phyloP scores from a whole-genome alignment of 768 basidiomycete species.

The Tulasnella sp. region DNA sequence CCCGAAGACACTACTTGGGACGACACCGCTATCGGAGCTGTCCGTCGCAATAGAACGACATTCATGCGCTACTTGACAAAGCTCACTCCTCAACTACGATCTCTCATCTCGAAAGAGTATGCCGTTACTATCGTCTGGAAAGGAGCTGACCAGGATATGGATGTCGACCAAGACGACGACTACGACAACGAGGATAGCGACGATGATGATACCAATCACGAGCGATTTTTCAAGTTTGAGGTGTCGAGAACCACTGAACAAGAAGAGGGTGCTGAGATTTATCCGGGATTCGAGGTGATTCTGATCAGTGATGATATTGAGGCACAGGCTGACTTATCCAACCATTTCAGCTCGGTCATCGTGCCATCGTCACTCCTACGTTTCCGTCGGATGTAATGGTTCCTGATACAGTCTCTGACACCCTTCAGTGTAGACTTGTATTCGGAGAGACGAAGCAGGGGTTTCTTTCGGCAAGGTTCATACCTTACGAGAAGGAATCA shows the following conservation, averaged over 20 bases:
- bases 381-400: no score
- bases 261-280: slow-evolving; percentile 25
- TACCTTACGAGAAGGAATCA: background rate
- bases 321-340: no score
- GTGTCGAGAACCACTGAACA: slow-evolving; percentile 5
- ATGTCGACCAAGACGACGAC: background rate
- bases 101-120: slow-evolving; percentile 40
- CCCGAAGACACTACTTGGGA: slow-evolving; percentile 39
- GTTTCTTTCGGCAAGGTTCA: slow-evolving; percentile 28
- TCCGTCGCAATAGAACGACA: slow-evolving; percentile 41
- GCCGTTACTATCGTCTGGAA: slow-evolving; percentile 34
- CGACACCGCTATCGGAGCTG: slow-evolving; percentile 33
- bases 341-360: no score
- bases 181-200: slow-evolving; percentile 22
- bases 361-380: no score
- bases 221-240: slow-evolving; percentile 20
- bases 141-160: slow-evolving; percentile 3
- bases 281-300: slow-evolving; percentile 39
- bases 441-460: slow-evolving; percentile 33
- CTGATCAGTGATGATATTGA: no score
- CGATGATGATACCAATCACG: slow-evolving; percentile 25
- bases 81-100: slow-evolving; percentile 42
- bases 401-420: background rate
- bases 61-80: slow-evolving; percentile 55
- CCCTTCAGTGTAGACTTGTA: slow-evolving; percentile 25